Evolutionary conservation across 225 moss, liverwort and hornwort genomes (phyloP), one percentile per base, ranked within the genome.

Genomic region (Takakia lepidozioides): DNA sequence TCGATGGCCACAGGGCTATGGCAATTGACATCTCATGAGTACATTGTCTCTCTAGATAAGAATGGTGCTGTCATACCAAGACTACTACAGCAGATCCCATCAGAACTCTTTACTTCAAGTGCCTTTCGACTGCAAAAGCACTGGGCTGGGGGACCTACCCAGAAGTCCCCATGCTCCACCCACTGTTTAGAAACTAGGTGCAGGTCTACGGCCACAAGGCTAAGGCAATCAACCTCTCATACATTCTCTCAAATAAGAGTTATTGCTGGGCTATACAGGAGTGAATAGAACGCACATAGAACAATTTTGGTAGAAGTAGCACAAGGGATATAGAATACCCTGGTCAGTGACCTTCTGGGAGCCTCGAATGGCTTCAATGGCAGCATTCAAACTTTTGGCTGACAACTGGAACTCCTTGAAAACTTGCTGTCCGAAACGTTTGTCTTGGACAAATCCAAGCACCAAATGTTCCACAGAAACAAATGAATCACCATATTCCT

Each of bases 391-490:
- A 13, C 65, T 43, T 55, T 68, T 84, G 5, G 79, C 38, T 15
- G 55, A 66, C 37, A 95, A 52, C 48, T 89, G 84, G 46, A 89
- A 95, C 32, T 95, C 89, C 58, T 73, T 95, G 36, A 86, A 84
- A 4, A 95, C 55, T 30, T 95, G 89, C 60, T 86, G 93, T 39
- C 93, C 89, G 51, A 89, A 95, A 19, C 89, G 86, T 58, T 69
- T 89, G 49, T 95, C 93, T 61, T 84, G 76, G 38, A 65, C 19
- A 63, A 78, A 95, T 15, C 82, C 82, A 49, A 86, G 29, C 8
- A 95, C 86, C 51, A 95, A 62, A 53, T 95, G 93, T 69, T 95
- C 93, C 45, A 95, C 93, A 19, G 93, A 89, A 24, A 95, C 86
- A 56, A 95, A 95, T 0, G 84, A 80, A 56, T 95, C 93, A 8